These are phyloP conservation scores for Yarrowia bubula DNA, from an alignment of 805 yeast species.

Conservation along the genomic window DNA sequence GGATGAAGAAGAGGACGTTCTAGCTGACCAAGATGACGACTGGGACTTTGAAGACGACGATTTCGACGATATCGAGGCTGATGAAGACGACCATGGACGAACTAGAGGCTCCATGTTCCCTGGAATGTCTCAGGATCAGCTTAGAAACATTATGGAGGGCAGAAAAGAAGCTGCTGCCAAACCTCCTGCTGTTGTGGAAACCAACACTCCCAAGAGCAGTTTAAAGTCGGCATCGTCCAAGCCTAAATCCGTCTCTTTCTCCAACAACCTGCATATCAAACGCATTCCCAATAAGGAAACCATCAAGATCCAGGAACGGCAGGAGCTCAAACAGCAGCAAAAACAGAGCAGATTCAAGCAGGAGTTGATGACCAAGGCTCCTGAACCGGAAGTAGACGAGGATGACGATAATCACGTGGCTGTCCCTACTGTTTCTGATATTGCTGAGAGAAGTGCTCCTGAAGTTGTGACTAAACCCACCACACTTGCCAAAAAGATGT, in stretches of 20 bases:
- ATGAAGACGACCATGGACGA: constrained; percentile 24
- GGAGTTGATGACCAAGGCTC: not conserved
- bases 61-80: constrained; percentile 8
- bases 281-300: constrained; percentile 26
- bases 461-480: not conserved
- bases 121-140: not conserved
- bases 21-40: constrained; percentile 3
- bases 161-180: not conserved
- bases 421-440: constrained; percentile 5
- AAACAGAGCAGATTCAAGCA: constrained; percentile 16
- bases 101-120: constrained; percentile 25
- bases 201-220: not conserved
- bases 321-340: constrained; percentile 4
- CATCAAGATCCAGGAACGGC: constrained; percentile 7
- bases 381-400: not conserved
- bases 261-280: constrained; percentile 12
- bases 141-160: constrained; percentile 3
- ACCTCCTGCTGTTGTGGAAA: not conserved
- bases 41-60: constrained; percentile 24
- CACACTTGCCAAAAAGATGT: not conserved
- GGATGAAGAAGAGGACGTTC: constrained; percentile 22
- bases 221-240: not conserved
- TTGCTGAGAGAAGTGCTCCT: not conserved
- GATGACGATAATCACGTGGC: not conserved
- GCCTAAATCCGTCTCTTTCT: constrained; percentile 15